Conservation (phyloP, 306 rosid genomes). For the Gastrolobium bilobum region DNA sequence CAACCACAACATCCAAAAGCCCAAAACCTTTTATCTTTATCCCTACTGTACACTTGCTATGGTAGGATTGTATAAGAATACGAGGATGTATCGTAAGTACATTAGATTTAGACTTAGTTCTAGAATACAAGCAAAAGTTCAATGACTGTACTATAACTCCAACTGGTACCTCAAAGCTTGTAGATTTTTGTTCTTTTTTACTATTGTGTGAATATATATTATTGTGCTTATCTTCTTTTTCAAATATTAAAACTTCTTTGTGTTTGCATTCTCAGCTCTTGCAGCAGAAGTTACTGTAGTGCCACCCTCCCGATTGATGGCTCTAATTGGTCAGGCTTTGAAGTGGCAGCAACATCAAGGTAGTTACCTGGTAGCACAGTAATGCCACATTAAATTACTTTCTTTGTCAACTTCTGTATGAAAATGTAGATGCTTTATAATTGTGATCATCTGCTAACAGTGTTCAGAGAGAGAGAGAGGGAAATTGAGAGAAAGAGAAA, state of each 20-base stretch:
- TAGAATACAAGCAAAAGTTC: no score
- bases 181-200: no score
- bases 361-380: slow-evolving; percentile 36
- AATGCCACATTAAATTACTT: not conserved
- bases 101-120: no score
- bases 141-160: no score
- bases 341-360: slow-evolving; percentile 99
- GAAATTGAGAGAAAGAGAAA: no score
- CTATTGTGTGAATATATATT: not conserved
- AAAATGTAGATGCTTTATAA: not conserved
- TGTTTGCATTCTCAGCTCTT: slow-evolving; percentile 72
- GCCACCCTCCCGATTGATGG: slow-evolving; percentile 97
- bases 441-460: not conserved
- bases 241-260: slow-evolving; percentile 7
- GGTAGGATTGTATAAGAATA: no score
- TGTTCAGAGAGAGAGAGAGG: no score
- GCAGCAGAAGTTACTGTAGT: slow-evolving; percentile 97
- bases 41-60: no score
- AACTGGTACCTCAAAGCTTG: no score
- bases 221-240: not conserved
- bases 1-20: no score
- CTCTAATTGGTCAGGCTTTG: slow-evolving; percentile 94
- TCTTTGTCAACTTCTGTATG: slow-evolving; percentile 7
- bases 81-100: no score
- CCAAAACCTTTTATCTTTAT: no score